phyloP scores from a whole-genome alignment of 2,329 filamentous ascomycete genomes.

The Botrytis medusae region DNA sequence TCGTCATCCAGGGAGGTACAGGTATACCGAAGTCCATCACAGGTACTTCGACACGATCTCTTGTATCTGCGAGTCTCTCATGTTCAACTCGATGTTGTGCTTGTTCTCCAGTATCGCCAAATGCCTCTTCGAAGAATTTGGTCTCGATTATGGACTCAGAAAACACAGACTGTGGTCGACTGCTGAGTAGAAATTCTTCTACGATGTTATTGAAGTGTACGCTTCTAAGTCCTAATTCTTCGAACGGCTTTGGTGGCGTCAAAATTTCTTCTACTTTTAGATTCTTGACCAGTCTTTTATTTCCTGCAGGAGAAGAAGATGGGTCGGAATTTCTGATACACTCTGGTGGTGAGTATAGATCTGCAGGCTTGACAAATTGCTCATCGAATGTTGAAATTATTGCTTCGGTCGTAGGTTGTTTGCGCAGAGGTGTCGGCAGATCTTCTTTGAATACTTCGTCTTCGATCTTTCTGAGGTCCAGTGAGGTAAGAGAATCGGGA shows the following conservation, averaged over 20 bases:
- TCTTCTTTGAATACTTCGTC: conserved; percentile 37
- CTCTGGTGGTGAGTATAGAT: conserved; percentile 49
- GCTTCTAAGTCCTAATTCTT: conserved; percentile 23
- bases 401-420: not conserved
- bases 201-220: conserved; percentile 36
- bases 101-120: conserved; percentile 28
- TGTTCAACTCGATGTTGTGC: conserved; percentile 35
- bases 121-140: conserved; percentile 35
- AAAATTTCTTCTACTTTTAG: conserved; percentile 38
- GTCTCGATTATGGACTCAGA: conserved; percentile 22
- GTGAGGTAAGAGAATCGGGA: conserved; percentile 30
- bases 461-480: conserved; percentile 35
- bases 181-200: conserved; percentile 29
- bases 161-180: conserved; percentile 14
- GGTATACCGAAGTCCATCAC: conserved; percentile 46
- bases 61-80: conserved; percentile 42
- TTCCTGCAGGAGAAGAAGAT: conserved; percentile 18
- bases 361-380: conserved; percentile 63
- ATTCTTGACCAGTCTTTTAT: conserved; percentile 25
- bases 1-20: conserved; percentile 48
- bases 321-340: conserved; percentile 21
- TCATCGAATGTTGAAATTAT: conserved; percentile 30
- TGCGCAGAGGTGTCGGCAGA: conserved; percentile 29
- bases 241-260: conserved; percentile 32
- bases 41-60: conserved; percentile 50